phyloP scores from a whole-genome alignment of 805 yeast genomes.

The Kuraishia cidri region DNA sequence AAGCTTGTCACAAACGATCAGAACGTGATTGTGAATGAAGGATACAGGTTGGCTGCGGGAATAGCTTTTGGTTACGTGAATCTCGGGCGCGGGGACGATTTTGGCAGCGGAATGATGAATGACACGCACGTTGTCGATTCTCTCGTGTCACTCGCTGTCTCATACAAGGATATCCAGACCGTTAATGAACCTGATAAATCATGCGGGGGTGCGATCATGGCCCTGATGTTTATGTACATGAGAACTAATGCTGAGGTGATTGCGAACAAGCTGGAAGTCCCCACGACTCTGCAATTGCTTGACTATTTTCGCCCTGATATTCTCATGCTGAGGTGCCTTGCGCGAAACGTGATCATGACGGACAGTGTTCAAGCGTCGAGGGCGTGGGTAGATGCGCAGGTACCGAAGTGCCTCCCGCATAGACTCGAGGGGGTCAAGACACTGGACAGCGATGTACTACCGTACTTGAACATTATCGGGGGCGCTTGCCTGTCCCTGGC shows the following conservation, averaged over 20 bases:
- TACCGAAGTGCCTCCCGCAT: constrained; percentile 37
- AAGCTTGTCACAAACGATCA: constrained; percentile 46
- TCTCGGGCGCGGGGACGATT: constrained; percentile 62
- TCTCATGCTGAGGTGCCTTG: constrained; percentile 54
- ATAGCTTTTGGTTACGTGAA: constrained; percentile 80
- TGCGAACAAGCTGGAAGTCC: constrained; percentile 54
- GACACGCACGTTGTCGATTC: constrained; percentile 59
- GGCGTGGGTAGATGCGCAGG: constrained; percentile 48
- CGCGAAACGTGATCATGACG: constrained; percentile 68
- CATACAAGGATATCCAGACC: constrained; percentile 55
- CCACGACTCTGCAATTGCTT: constrained; percentile 46
- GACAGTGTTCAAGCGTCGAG: constrained; percentile 36
- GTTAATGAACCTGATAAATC: constrained; percentile 51
- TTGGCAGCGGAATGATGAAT: constrained; percentile 36
- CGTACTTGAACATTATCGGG: constrained; percentile 55
- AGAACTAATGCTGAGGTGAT: constrained; percentile 51
- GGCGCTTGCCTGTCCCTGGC: constrained; percentile 75
- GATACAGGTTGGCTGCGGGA: constrained; percentile 83
- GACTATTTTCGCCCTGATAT: constrained; percentile 78
- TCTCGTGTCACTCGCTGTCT: constrained; percentile 46
- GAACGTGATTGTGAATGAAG: constrained; percentile 54
- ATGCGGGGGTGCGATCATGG: constrained; percentile 67
- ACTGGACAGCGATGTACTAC: constrained; percentile 53
- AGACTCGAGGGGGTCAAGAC: constrained; percentile 15
- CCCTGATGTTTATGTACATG: constrained; percentile 66